Base-by-base conservation (phyloP, 257 asterid species). In the Linaria vulgaris region DNA sequence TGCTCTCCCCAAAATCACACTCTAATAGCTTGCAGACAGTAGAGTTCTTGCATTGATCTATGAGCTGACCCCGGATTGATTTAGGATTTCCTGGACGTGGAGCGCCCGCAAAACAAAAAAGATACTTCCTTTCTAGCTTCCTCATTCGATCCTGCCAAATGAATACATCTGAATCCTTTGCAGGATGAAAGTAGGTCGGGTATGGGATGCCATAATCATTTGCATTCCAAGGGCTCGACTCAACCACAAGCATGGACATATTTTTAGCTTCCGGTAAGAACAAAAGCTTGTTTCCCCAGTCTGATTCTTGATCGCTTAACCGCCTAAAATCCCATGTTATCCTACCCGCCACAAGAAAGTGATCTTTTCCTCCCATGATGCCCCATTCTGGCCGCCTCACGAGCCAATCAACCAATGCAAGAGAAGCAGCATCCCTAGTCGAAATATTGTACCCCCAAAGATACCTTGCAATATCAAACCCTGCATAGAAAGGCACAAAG, bases 311-410 rank as follows among this genome's bases (percentile, higher is more conserved):
- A 30, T 85, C 95, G 2, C 77, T 59, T 19, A 75, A 61, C 56
- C 97, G 80, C 78, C 97, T 67, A 60, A 90, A 90, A 72, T 90
- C 97, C 97, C 97, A 90, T 0, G 97, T 90, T 61, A 87, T 90
- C 80, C 97, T 75, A 10, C 95, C 97, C 1, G 88, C 97, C 8
- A 90, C 96, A 8, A 90, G 88, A 67, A 90, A 90, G 59, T 90
- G 97, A 72, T 87, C 97, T 77, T 76, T 90, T 1, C 97, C 97
- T 9, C 94, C 95, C 97, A 90, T 90, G 38, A 87, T 68, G 11
- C 68, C 53, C 97, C 97, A 90, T 37, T 90, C 96, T 0, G 92
- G 95, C 82, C 80, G 77, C 66, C 71, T 77, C 68, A 37, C 56
- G 2, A 90, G 87, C 97, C 97, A 90, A 37, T 85, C 85, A 30